These are phyloP conservation scores for Aspergillus diversus DNA, from an alignment of 495 filamentous ascomycete species.

Conservation along the genomic window DNA sequence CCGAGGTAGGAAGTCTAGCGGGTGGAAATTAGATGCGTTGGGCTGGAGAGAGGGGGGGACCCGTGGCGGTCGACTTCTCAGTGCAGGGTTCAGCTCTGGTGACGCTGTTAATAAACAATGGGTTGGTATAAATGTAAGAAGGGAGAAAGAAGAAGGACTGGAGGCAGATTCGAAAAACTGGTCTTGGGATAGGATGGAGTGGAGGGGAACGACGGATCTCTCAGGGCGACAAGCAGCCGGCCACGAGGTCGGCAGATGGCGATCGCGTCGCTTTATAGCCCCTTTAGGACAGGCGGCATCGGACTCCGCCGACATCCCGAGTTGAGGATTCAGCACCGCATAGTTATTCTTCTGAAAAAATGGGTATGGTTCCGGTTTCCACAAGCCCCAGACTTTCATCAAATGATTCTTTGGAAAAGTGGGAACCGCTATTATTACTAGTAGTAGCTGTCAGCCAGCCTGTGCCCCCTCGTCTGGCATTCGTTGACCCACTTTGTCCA, in stretches of 20 bases:
- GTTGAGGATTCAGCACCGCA: conserved; percentile 4
- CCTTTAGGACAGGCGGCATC: conserved; percentile 15
- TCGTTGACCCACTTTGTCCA: too few relatives aligned
- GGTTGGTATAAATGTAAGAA: conserved; percentile 12
- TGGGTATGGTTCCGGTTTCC: too few relatives aligned
- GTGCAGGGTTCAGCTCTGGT: conserved; percentile 7
- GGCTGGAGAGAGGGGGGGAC: not conserved
- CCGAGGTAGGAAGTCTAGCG: conserved; percentile 18
- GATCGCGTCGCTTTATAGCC: conserved; percentile 21
- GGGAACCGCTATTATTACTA: too few relatives aligned
- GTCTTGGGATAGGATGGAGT: conserved; percentile 1
- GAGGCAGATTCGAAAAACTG: not conserved
- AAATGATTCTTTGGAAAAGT: too few relatives aligned
- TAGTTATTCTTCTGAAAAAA: not conserved
- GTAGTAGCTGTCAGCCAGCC: too few relatives aligned
- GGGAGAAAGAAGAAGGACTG: conserved; percentile 11
- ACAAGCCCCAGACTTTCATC: too few relatives aligned
- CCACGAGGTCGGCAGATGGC: conserved; percentile 33
- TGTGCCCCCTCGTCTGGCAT: too few relatives aligned
- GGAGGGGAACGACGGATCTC: conserved; percentile 6
- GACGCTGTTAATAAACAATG: conserved; percentile 4
- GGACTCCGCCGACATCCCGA: conserved; percentile 25
- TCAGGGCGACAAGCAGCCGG: conserved; percentile 11
- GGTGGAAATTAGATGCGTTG: conserved; percentile 15
- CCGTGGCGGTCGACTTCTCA: not conserved